Evolutionary conservation across 805 yeast species (phyloP).

Genomic region (Blastobotrys chiropterorum): DNA sequence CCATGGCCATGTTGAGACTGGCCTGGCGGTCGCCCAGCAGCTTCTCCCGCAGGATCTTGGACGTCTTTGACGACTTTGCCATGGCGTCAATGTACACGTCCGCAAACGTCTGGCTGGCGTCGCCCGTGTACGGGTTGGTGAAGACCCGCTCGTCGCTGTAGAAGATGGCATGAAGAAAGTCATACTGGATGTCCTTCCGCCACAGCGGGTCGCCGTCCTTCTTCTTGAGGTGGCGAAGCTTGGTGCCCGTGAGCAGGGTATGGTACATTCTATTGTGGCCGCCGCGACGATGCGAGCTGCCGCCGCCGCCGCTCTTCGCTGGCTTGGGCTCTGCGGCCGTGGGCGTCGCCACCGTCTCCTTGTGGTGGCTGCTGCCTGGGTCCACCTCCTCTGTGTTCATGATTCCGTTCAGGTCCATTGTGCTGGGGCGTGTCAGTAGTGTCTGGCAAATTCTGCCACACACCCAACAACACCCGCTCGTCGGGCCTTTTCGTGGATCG

Average conservation of each 20-base stretch:
- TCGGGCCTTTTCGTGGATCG: too few species aligned
- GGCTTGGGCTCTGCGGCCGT: not conserved
- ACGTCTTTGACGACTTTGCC: conserved; percentile 76
- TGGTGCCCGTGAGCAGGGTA: conserved; percentile 26
- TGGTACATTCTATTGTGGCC: conserved; percentile 17
- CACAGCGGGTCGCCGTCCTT: conserved; percentile 89
- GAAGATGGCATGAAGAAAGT: conserved; percentile 61
- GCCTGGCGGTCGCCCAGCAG: conserved; percentile 60
- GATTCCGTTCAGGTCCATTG: not conserved
- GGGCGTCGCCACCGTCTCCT: too few species aligned
- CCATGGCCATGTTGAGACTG: conserved; percentile 62
- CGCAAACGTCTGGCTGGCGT: conserved; percentile 61
- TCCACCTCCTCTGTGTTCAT: not conserved
- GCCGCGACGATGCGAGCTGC: conserved; percentile 1
- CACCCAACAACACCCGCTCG: not conserved
- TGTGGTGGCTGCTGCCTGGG: not conserved
- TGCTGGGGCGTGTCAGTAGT: not conserved
- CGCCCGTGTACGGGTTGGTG: conserved; percentile 36
- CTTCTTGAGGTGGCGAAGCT: conserved; percentile 55
- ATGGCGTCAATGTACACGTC: conserved; percentile 77
- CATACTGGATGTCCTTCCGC: conserved; percentile 82
- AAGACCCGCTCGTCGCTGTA: conserved; percentile 60
- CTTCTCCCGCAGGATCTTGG: conserved; percentile 76
- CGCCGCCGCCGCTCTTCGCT: not conserved
- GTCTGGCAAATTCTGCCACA: not conserved